Evolutionary conservation across 2,329 filamentous ascomycete species (phyloP).

Genomic region (Conoideocrella luteorostrata): DNA sequence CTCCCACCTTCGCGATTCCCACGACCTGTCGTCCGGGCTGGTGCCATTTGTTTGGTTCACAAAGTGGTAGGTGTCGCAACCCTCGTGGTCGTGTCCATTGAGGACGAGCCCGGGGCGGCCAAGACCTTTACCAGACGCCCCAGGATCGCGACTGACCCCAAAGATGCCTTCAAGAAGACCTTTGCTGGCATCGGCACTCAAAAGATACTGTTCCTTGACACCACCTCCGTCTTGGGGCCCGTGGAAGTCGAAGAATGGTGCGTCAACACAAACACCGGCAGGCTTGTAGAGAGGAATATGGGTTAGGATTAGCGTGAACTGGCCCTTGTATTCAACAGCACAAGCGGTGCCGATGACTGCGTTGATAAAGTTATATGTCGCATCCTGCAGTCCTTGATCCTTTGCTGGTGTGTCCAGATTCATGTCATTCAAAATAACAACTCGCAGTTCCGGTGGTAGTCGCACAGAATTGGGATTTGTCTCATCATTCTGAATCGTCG

Average conservation of each 20-base stretch:
- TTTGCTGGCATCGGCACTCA: conserved; percentile 64
- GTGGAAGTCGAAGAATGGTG: conserved; percentile 77
- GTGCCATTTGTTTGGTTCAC: conserved; percentile 54
- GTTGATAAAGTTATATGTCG: conserved; percentile 74
- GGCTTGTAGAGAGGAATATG: conserved; percentile 88
- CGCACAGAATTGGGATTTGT: conserved; percentile 40
- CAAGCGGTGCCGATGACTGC: conserved; percentile 56
- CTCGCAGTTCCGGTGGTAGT: conserved; percentile 62
- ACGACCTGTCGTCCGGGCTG: conserved; percentile 33
- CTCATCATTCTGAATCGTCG: conserved; percentile 34
- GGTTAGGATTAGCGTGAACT: conserved; percentile 80
- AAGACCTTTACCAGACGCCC: conserved; percentile 52
- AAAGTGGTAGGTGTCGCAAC: conserved; percentile 85
- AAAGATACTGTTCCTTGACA: conserved; percentile 85
- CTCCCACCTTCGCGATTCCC: conserved; percentile 44
- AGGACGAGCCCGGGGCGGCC: conserved; percentile 74
- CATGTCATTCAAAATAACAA: conserved; percentile 87
- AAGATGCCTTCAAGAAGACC: conserved; percentile 81
- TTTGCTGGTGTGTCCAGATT: conserved; percentile 82
- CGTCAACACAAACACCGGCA: conserved; percentile 74
- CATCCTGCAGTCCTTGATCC: conserved; percentile 58
- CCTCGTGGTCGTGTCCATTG: conserved; percentile 92
- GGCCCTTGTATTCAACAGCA: conserved; percentile 54
- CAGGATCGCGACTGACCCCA: conserved; percentile 60
- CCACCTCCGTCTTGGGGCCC: conserved; percentile 57